These are phyloP conservation scores for Monarda citriodora DNA, from an alignment of 305 asterid genomes.

Conservation along the genomic window DNA sequence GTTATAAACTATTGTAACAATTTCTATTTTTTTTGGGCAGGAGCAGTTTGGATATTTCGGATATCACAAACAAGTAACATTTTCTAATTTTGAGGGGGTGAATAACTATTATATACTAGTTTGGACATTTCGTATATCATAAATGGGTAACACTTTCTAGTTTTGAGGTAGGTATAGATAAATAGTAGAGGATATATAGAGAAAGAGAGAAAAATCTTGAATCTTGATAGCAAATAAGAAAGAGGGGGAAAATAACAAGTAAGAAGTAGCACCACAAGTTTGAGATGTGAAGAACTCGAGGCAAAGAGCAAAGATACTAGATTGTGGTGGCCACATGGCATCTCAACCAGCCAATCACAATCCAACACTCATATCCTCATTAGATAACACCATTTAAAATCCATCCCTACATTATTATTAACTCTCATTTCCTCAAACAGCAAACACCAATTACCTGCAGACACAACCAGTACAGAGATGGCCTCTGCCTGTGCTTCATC, in stretches of 20 bases:
- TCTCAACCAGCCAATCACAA: slow-evolving; percentile 59
- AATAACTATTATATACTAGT: too few species aligned
- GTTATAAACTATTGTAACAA: too few species aligned
- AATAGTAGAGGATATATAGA: not conserved
- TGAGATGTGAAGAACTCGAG: slow-evolving; percentile 37
- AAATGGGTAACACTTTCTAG: too few species aligned
- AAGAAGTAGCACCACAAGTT: slow-evolving; percentile 44
- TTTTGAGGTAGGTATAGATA: too few species aligned
- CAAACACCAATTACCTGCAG: slow-evolving; percentile 11
- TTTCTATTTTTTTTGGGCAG: too few species aligned
- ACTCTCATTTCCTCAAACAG: slow-evolving; percentile 18
- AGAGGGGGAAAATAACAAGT: not conserved
- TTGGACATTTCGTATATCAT: too few species aligned
- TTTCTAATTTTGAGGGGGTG: too few species aligned
- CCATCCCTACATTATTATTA: slow-evolving; percentile 23
- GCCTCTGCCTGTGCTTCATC: slow-evolving; percentile 93
- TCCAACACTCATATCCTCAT: slow-evolving; percentile 52
- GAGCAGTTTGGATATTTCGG: too few species aligned
- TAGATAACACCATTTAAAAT: slow-evolving; percentile 46
- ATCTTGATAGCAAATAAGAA: not conserved
- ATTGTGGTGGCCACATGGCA: slow-evolving; percentile 82
- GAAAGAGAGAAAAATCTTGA: not conserved
- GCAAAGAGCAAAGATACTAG: slow-evolving; percentile 34
- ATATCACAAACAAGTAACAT: too few species aligned
- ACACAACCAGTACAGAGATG: slow-evolving; percentile 30